Conservation (phyloP, 805 yeast species). For the Starmerella bombi region DNA sequence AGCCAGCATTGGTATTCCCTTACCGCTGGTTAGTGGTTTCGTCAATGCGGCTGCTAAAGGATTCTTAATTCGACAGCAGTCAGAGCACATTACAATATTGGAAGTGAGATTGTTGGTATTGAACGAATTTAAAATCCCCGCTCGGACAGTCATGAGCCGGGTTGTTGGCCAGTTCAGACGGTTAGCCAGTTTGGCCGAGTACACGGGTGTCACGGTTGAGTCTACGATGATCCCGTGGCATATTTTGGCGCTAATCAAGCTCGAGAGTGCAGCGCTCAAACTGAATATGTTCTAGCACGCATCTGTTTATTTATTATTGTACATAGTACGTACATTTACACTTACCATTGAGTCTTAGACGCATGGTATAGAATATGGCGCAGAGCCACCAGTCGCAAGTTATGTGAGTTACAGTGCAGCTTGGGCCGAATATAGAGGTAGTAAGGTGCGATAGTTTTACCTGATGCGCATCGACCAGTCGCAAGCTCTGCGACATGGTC, state of each 20-base stretch:
- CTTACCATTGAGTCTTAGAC: too few species aligned
- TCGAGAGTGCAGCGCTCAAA: conserved; percentile 14
- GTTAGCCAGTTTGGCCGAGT: conserved; percentile 27
- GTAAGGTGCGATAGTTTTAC: too few species aligned
- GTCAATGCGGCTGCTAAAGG: conserved; percentile 17
- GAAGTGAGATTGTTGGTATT: conserved; percentile 12
- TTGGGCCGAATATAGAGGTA: too few species aligned
- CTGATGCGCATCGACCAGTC: too few species aligned
- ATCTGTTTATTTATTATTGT: not conserved
- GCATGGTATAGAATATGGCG: too few species aligned
- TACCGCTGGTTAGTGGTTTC: conserved; percentile 7
- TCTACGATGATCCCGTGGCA: conserved; percentile 31
- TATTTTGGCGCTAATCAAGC: conserved; percentile 19
- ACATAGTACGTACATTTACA: not conserved
- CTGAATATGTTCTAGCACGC: conserved; percentile 8
- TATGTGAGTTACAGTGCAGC: too few species aligned
- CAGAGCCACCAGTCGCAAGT: too few species aligned
- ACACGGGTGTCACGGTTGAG: conserved; percentile 26
- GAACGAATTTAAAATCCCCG: conserved; percentile 7
- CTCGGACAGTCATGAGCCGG: conserved; percentile 23
- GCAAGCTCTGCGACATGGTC: too few species aligned
- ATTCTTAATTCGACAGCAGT: conserved; percentile 15
- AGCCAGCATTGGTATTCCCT: conserved; percentile 9
- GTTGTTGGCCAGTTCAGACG: conserved; percentile 29
- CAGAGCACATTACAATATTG: conserved; percentile 6